Percentiles rank a stretch among this genome's conserved stretches.
Conservation (phyloP, 345 rosid species). For the Murraya koenigii region DNA sequence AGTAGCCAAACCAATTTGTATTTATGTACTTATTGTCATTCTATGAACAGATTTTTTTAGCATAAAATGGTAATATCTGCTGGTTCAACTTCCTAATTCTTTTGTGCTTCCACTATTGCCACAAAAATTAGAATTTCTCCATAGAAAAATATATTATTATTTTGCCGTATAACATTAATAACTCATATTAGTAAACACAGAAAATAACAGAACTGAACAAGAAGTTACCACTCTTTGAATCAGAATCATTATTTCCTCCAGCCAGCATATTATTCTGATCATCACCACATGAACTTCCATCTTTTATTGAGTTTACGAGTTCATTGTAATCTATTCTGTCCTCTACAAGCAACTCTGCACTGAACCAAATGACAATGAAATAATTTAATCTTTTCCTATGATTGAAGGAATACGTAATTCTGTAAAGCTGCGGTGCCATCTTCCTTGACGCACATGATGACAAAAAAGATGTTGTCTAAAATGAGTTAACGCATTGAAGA, state of each 20-base stretch:
- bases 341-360: conserved; percentile 76
- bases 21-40: neutral
- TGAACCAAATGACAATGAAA: conserved; percentile 30
- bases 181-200: neutral
- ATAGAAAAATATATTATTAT: neutral
- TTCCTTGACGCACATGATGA: neutral
- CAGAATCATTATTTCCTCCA: conserved; percentile 30
- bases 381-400: neutral
- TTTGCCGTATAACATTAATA: neutral
- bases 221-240: conserved; percentile 39
- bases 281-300: conserved; percentile 28
- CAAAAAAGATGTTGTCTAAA: neutral
- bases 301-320: conserved; percentile 54
- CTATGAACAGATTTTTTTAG: neutral
- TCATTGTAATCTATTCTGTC: conserved; percentile 89
- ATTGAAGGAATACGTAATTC: neutral
- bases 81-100: neutral
- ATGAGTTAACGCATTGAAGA: neutral
- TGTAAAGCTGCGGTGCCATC: neutral
- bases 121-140: neutral
- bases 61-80: neutral
- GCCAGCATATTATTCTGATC: conserved; percentile 25
- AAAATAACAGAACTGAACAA: neutral
- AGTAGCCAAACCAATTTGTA: neutral
- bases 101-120: neutral